A percentile compares a stretch with the other conserved stretches of the same genome.
Conservation (phyloP, 179 eudicot species). For the Nepenthes alata region DNA sequence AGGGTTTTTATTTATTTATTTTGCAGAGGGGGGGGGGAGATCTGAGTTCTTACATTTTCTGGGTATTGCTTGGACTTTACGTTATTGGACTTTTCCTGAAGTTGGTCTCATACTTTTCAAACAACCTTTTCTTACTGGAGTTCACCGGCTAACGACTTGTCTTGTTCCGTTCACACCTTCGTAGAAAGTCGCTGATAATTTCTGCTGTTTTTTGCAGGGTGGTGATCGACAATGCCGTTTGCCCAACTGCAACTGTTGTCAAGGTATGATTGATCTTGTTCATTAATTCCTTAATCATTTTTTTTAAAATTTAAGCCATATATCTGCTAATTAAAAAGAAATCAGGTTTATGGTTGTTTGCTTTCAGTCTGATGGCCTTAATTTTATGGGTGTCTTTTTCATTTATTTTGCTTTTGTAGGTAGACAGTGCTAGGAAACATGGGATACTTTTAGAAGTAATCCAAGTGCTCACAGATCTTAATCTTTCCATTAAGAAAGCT, state of each 20-base stretch:
- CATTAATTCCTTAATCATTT: not conserved
- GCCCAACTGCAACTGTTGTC: conserved; percentile 56
- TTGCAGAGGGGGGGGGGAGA: too few species aligned
- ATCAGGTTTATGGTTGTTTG: not conserved
- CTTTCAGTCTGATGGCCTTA: not conserved
- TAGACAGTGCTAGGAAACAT: conserved; percentile 81
- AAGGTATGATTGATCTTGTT: conserved; percentile 31
- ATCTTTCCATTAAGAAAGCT: conserved; percentile 72
- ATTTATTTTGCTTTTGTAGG: conserved; percentile 19
- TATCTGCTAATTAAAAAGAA: too few species aligned
- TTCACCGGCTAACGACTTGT: too few species aligned
- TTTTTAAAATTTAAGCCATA: not conserved
- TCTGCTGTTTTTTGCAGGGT: conserved; percentile 37
- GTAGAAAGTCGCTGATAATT: too few species aligned
- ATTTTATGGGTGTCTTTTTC: not conserved
- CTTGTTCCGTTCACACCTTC: too few species aligned
- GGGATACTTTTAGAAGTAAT: conserved; percentile 85
- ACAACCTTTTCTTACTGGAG: too few species aligned
- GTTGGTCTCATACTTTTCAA: too few species aligned
- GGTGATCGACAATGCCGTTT: conserved; percentile 75
- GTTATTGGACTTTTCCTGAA: too few species aligned
- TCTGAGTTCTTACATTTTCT: too few species aligned
- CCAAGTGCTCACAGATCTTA: conserved; percentile 79
- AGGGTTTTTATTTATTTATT: too few species aligned
- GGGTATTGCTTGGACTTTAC: too few species aligned